These are phyloP conservation scores for Auricularia heimuer DNA, from an alignment of 768 basidiomycete species.

Conservation along the genomic window DNA sequence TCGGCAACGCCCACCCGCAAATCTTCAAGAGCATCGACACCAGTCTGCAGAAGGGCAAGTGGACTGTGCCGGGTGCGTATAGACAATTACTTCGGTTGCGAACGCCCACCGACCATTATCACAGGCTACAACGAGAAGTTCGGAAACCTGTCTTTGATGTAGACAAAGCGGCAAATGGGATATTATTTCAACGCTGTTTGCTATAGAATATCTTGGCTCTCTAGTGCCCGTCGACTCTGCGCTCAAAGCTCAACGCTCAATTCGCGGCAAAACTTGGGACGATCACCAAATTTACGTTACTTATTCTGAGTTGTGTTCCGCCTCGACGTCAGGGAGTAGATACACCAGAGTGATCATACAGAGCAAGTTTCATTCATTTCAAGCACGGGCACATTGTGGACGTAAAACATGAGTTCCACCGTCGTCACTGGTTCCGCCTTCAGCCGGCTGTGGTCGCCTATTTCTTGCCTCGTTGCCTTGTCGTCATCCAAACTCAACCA, in stretches of 20 bases:
- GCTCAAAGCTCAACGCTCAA: too few relatives aligned
- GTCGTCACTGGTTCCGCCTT: not conserved
- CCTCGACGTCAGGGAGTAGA: too few relatives aligned
- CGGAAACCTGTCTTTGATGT: conserved; percentile 88
- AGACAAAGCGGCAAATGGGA: conserved; percentile 19
- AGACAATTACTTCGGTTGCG: not conserved
- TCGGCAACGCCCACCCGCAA: conserved; percentile 86
- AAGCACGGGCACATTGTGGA: too few relatives aligned
- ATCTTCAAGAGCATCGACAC: conserved; percentile 83
- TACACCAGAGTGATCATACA: too few relatives aligned
- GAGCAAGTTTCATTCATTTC: too few relatives aligned
- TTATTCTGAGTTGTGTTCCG: too few relatives aligned
- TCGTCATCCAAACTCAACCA: not conserved
- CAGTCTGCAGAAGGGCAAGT: conserved; percentile 97
- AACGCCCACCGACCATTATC: conserved; percentile 4
- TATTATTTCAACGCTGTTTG: not conserved
- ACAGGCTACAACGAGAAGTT: conserved; percentile 92
- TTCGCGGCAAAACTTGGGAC: too few relatives aligned
- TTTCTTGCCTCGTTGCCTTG: not conserved
- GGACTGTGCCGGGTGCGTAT: conserved; percentile 82
- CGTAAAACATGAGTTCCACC: not conserved
- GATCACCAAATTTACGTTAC: too few relatives aligned
- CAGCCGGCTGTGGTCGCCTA: not conserved
- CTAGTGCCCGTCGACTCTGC: too few relatives aligned
- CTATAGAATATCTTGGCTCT: too few relatives aligned